A percentile compares a stretch with the other conserved stretches of the same genome.
Conservation (phyloP, 2,329 filamentous ascomycete genomes). For the Aspergillus fructus region DNA sequence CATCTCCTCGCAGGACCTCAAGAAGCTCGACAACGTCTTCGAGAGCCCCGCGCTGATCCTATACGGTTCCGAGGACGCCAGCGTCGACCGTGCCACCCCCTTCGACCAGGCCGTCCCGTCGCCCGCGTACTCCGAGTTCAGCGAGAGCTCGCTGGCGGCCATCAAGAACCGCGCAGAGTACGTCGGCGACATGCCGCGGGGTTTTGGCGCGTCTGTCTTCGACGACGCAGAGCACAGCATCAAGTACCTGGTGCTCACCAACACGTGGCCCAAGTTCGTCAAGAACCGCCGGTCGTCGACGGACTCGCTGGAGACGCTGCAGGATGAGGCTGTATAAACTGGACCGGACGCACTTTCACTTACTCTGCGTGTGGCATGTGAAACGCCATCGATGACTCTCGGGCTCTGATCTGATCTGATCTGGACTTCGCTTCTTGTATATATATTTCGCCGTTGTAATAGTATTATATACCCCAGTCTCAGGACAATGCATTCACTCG, state of each 20-base stretch:
- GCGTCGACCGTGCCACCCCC: constrained; percentile 39
- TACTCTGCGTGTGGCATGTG: neutral
- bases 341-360: neutral
- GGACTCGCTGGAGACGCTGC: constrained; percentile 5
- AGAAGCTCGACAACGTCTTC: constrained; percentile 57
- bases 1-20: constrained; percentile 58
- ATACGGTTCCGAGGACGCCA: constrained; percentile 40
- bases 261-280: constrained; percentile 59
- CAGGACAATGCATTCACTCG: too few species aligned
- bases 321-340: neutral
- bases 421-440: neutral
- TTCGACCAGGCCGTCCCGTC: constrained; percentile 29
- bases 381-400: neutral
- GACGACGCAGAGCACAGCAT: constrained; percentile 60
- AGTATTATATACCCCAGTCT: neutral
- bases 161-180: constrained; percentile 32
- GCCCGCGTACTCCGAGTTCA: constrained; percentile 18
- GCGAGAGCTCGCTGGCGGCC: constrained; percentile 23
- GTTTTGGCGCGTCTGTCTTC: constrained; percentile 56
- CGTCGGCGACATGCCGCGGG: constrained; percentile 39
- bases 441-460: neutral
- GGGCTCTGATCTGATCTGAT: neutral
- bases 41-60: constrained; percentile 48
- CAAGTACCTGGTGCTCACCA: constrained; percentile 67
- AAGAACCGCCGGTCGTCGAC: neutral